phyloP scores from a whole-genome alignment of 768 basidiomycete genomes.

The Amanita muscaria region DNA sequence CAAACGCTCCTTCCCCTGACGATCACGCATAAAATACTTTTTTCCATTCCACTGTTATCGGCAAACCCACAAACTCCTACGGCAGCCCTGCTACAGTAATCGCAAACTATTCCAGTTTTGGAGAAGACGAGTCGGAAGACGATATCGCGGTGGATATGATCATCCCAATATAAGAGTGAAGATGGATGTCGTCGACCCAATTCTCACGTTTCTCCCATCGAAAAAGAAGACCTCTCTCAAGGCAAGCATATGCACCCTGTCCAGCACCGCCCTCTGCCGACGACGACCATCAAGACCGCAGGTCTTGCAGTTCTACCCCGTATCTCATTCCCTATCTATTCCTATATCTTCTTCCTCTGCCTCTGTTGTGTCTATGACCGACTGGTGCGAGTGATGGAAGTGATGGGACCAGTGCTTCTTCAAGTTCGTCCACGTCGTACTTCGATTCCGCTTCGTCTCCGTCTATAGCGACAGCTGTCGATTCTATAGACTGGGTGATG shows the following conservation, averaged over 20 bases:
- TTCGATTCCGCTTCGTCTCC: not conserved
- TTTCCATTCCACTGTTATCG: slow-evolving; percentile 41
- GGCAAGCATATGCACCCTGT: slow-evolving; percentile 51
- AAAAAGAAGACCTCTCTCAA: slow-evolving; percentile 22
- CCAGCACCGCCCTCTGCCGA: slow-evolving; percentile 24
- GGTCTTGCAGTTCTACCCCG: not conserved
- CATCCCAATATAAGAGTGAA: no score
- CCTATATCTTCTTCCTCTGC: slow-evolving; percentile 9
- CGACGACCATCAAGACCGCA: slow-evolving; percentile 10
- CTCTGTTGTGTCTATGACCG: not conserved
- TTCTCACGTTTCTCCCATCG: slow-evolving; percentile 12
- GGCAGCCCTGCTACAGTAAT: slow-evolving; percentile 9
- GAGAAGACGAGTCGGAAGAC: slow-evolving; percentile 17
- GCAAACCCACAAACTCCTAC: slow-evolving; percentile 13
- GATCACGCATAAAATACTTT: slow-evolving; percentile 75
- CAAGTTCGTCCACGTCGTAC: not conserved
- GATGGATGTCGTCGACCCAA: slow-evolving; percentile 14
- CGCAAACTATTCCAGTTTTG: slow-evolving; percentile 13
- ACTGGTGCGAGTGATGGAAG: not conserved
- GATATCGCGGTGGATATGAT: slow-evolving; percentile 8
- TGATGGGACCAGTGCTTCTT: no score
- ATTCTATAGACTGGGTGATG: not conserved
- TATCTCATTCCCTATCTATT: slow-evolving; percentile 8
- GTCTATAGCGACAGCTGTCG: not conserved
- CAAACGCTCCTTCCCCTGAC: no score